phyloP scores from a whole-genome alignment of 1,284 basidiomycete genomes.

The Microbotryum saponariae region DNA sequence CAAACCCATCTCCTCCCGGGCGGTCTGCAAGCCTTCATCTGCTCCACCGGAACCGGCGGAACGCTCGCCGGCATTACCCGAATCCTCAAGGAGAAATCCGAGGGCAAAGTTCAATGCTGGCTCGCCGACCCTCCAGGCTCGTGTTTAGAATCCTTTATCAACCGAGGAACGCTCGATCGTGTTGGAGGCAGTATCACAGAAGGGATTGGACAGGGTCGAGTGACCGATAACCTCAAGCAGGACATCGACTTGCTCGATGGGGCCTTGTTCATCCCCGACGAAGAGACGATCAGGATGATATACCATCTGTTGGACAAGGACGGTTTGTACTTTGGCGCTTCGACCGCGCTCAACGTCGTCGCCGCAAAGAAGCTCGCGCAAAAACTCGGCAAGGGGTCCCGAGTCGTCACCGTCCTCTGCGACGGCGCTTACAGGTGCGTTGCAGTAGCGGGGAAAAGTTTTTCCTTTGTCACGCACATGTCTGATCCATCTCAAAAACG shows the following conservation, averaged over 20 bases:
- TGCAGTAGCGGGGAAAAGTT: not conserved
- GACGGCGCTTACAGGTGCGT: conserved; percentile 78
- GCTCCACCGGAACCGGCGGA: conserved; percentile 90
- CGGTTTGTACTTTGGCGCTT: conserved; percentile 93
- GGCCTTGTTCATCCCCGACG: conserved; percentile 78
- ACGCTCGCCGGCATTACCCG: conserved; percentile 84
- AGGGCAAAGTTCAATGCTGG: conserved; percentile 78
- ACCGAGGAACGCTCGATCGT: conserved; percentile 68
- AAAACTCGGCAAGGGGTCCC: conserved; percentile 70
- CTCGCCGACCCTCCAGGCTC: conserved; percentile 94
- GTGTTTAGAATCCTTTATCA: conserved; percentile 78
- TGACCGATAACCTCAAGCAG: conserved; percentile 86
- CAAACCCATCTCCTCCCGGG: conserved; percentile 53
- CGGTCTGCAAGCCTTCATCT: conserved; percentile 76
- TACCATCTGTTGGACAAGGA: conserved; percentile 88
- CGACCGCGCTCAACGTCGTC: conserved; percentile 89
- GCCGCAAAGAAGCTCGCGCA: conserved; percentile 82
- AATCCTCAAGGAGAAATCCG: conserved; percentile 75
- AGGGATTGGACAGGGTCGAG: conserved; percentile 93
- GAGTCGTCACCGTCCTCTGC: conserved; percentile 80
- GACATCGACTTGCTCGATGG: conserved; percentile 74
- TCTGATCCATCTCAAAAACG: not conserved
- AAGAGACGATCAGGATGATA: conserved; percentile 84
- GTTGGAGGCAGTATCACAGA: conserved; percentile 89
- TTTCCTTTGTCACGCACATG: not conserved